Evolutionary conservation across 2,329 filamentous ascomycete species (phyloP), one percentile per base, ranked within the genome.

Genomic region (Trichophyton verrucosum): DNA sequence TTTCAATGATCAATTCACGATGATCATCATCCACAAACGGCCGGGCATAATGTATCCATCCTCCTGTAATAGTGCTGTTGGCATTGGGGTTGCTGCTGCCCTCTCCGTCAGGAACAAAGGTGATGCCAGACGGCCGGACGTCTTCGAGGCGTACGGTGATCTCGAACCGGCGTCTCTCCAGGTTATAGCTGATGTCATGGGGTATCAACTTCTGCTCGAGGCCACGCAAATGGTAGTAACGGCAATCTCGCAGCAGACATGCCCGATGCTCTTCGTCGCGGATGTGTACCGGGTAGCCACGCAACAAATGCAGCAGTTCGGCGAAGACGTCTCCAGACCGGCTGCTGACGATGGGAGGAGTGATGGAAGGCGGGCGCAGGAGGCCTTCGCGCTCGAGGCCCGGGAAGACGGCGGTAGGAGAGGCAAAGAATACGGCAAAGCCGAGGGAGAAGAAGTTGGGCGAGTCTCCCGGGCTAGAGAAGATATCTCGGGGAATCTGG

Each of bases 381-480:
- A 96, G 82, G 13, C 85, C 84, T 63, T 85, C 83, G 58, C 89
- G 84, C 62, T 91, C 85, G 0, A 96, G 81, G 1, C 91, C 92
- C 0, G 92, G 92, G 67, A 96, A 96, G 4, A 91, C 82, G 67
- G 95, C 87, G 13, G 83, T 80, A 0, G 88, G 88, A 1, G 84
- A 85, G 15, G 86, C 86, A 76, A 96, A 95, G 80, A 95, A 95
- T 67, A 89, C 83, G 42, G 86, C 87, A 69, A 95, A 96, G 62
- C 91, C 91, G 2, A 96, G 82, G 0, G 90, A 87, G 78, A 97
- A 97, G 80, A 91, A 97, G 73, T 97, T 97, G 11, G 91, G 91
- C n/a, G 85, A 86, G 75, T 97, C 91, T 27, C 91, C 92, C 0
- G 91, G 89, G 40, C 83, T 82, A 33, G 83, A 86, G 73, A 97